Percentiles rank a stretch among this genome's conserved stretches.
phyloP scores from a whole-genome alignment of 2,329 filamentous ascomycete species.

The Hyphodiscus sp. region DNA sequence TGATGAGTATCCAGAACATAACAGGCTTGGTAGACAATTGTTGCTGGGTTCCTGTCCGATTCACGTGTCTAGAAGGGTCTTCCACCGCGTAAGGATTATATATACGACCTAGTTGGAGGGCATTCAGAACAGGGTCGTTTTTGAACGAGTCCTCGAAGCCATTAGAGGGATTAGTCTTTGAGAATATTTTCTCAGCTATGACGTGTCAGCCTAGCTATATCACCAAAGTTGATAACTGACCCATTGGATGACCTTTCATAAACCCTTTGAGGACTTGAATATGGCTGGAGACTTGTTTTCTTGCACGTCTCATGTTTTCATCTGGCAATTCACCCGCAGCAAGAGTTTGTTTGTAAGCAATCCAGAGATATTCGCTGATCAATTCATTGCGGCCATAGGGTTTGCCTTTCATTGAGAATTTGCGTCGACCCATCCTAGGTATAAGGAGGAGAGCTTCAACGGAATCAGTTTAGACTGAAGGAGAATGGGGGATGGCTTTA shows the following conservation, averaged over 20 bases:
- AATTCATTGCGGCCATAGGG: constrained; percentile 64
- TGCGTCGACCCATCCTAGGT: constrained; percentile 59
- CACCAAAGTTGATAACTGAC: constrained; percentile 36
- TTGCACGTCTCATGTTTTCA: constrained; percentile 36
- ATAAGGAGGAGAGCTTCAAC: constrained; percentile 54
- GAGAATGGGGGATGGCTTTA: constrained; percentile 31
- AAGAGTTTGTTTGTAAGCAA: constrained; percentile 35
- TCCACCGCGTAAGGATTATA: constrained; percentile 14
- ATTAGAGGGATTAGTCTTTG: constrained; percentile 45
- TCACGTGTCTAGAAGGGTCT: constrained; percentile 16
- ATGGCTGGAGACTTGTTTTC: constrained; percentile 64
- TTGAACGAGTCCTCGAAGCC: constrained; percentile 55
- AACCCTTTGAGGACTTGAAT: constrained; percentile 66
- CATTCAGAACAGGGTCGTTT: constrained; percentile 56
- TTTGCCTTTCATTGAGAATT: constrained; percentile 58
- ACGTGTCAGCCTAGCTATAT: constrained; percentile 9
- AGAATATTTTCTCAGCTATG: constrained; percentile 47
- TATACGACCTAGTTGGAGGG: constrained; percentile 43
- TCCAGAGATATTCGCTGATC: constrained; percentile 62
- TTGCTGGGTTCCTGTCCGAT: constrained; percentile 6
- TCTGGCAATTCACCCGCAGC: constrained; percentile 41
- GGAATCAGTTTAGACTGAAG: constrained; percentile 13
- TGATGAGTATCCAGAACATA: constrained; percentile 26
- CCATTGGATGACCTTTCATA: constrained; percentile 55
- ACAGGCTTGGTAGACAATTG: constrained; percentile 18